phyloP scores from a whole-genome alignment of 2,329 filamentous ascomycete species.

The Exophiala aquamarina region DNA sequence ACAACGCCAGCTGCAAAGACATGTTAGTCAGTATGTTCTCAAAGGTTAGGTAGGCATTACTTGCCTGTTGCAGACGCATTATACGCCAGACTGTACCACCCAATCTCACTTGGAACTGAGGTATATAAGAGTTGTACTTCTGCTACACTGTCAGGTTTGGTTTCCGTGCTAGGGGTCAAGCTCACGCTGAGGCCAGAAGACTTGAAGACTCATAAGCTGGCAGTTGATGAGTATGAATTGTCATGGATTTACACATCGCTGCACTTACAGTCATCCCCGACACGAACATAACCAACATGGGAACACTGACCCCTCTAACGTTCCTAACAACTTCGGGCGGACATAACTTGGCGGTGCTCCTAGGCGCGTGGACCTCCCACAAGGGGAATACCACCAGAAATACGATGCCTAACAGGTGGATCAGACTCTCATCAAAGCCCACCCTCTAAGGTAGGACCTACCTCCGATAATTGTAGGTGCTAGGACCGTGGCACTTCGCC shows the following conservation, averaged over 20 bases:
- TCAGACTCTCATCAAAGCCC: neutral
- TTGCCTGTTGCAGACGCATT: neutral
- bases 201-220: constrained; percentile 7
- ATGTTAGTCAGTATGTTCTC: neutral
- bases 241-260: neutral
- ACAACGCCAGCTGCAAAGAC: neutral
- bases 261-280: constrained; percentile 3
- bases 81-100: constrained; percentile 9
- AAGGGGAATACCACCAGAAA: constrained; percentile 12
- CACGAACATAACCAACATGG: constrained; percentile 4
- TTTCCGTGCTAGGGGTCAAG: neutral
- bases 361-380: constrained; percentile 10
- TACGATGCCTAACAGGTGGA: neutral
- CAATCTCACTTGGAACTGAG: neutral
- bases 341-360: constrained; percentile 11
- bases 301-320: constrained; percentile 8
- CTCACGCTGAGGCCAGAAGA: constrained; percentile 14
- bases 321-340: constrained; percentile 9
- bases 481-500: constrained; percentile 11
- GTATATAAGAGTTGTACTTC: constrained; percentile 9
- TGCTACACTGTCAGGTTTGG: neutral
- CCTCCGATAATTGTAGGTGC: constrained; percentile 11
- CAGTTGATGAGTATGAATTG: neutral
- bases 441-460: neutral
- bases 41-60: neutral